These are phyloP conservation scores for Clarireedia homoeocarpa DNA, from an alignment of 2,329 filamentous ascomycete genomes.

Conservation along the genomic window DNA sequence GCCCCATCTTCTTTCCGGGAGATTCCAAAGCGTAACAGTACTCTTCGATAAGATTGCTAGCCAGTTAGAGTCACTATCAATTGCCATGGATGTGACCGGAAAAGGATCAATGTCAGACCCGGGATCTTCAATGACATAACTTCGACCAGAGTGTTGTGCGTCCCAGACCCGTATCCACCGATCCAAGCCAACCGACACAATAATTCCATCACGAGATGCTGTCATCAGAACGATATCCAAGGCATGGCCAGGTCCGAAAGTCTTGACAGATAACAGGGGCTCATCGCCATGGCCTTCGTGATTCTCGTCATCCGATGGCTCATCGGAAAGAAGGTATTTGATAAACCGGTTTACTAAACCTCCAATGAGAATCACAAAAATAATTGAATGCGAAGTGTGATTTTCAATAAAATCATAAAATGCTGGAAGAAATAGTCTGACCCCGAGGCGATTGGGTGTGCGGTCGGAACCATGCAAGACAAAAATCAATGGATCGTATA, in stretches of 20 bases:
- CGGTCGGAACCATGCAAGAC: constrained; percentile 63
- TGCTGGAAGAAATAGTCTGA: constrained; percentile 44
- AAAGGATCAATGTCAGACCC: constrained; percentile 38
- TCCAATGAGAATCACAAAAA: constrained; percentile 54
- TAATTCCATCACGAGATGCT: constrained; percentile 53
- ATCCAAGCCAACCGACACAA: constrained; percentile 66
- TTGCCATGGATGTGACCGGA: constrained; percentile 53
- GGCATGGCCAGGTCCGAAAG: constrained; percentile 53
- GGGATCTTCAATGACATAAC: constrained; percentile 33
- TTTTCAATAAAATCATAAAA: constrained; percentile 61
- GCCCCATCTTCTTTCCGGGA: constrained; percentile 48
- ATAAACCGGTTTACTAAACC: constrained; percentile 62
- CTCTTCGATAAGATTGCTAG: constrained; percentile 54
- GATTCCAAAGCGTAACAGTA: constrained; percentile 55
- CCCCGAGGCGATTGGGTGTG: constrained; percentile 39
- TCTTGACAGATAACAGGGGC: constrained; percentile 50
- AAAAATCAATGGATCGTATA: constrained; percentile 68
- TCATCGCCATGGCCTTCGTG: constrained; percentile 37
- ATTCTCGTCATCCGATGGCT: constrained; percentile 37
- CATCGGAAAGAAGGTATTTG: constrained; percentile 64
- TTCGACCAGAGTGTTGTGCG: constrained; percentile 34
- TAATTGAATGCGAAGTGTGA: constrained; percentile 49
- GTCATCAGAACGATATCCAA: constrained; percentile 62
- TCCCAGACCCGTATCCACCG: constrained; percentile 61
- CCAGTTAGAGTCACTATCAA: constrained; percentile 57